Evolutionary conservation across 805 yeast genomes (phyloP).

Genomic region (Candida glaebosa): DNA sequence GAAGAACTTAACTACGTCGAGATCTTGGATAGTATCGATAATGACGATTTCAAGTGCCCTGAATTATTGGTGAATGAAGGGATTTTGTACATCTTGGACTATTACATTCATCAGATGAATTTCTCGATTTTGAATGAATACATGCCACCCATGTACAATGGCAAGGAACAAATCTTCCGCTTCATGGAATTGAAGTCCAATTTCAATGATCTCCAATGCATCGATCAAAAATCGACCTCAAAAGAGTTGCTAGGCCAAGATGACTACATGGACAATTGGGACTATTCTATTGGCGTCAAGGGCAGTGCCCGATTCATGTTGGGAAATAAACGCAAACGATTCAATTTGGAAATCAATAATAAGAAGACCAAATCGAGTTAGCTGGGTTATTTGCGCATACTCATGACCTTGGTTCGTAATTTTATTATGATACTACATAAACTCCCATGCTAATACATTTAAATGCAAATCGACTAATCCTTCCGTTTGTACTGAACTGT

Average conservation of each 20-base stretch:
- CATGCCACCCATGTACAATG: constrained; percentile 35
- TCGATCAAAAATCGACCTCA: constrained; percentile 27
- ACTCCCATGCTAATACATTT: neutral
- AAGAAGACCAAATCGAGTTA: constrained; percentile 3
- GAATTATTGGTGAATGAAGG: constrained; percentile 47
- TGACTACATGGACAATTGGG: constrained; percentile 45
- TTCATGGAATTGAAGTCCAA: constrained; percentile 43
- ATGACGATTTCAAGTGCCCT: constrained; percentile 39
- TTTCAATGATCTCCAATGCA: constrained; percentile 36
- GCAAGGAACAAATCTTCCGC: constrained; percentile 47
- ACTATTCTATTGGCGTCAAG: constrained; percentile 32
- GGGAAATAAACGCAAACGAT: constrained; percentile 45
- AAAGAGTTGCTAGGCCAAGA: constrained; percentile 33
- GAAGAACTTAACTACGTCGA: constrained; percentile 11
- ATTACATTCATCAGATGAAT: constrained; percentile 56
- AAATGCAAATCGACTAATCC: constrained; percentile 6
- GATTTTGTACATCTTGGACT: constrained; percentile 54
- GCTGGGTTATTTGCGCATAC: too few species aligned
- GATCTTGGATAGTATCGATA: constrained; percentile 30
- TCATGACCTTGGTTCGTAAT: too few species aligned
- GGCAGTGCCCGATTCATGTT: constrained; percentile 52
- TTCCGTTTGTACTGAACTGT: constrained; percentile 55
- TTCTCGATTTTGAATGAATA: constrained; percentile 46
- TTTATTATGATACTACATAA: too few species aligned
- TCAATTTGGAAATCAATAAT: constrained; percentile 33